Conservation (phyloP, 176 grass and related monocot genomes). For the Themeda triandra region DNA sequence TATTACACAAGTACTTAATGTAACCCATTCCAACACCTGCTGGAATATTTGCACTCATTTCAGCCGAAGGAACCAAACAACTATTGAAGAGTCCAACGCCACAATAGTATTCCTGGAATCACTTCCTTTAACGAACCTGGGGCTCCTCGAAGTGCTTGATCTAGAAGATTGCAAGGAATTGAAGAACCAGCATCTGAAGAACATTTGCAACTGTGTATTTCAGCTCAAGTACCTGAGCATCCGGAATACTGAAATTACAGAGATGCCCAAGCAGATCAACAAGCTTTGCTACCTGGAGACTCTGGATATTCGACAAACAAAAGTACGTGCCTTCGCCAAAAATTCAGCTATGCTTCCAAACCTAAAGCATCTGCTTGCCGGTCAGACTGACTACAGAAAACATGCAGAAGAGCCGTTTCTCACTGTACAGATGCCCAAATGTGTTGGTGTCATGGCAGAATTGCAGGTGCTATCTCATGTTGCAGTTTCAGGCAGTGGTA, state of each 20-base stretch:
- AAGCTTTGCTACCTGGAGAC: constrained; percentile 11
- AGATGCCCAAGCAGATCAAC: neutral
- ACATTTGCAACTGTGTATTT: neutral
- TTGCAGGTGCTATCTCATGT: neutral
- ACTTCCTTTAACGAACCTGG: neutral
- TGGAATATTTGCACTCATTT: neutral
- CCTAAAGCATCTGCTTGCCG: constrained; percentile 6
- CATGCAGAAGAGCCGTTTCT: neutral
- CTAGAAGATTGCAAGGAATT: neutral
- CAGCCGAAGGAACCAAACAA: neutral
- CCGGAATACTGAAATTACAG: neutral
- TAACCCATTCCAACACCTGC: neutral
- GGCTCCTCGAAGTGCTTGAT: neutral
- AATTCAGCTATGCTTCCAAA: neutral
- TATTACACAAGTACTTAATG: too few relatives aligned
- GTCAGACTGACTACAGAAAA: neutral
- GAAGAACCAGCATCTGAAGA: neutral
- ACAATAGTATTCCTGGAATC: neutral
- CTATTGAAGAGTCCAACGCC: neutral
- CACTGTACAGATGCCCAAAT: neutral
- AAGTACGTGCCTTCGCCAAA: neutral
- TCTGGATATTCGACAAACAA: constrained; percentile 5
- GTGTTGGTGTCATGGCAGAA: neutral
- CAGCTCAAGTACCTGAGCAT: constrained; percentile 12
- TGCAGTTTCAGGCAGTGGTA: neutral